Evolutionary conservation across 306 rosid genomes (phyloP).

Genomic region (Glycine tomentella): DNA sequence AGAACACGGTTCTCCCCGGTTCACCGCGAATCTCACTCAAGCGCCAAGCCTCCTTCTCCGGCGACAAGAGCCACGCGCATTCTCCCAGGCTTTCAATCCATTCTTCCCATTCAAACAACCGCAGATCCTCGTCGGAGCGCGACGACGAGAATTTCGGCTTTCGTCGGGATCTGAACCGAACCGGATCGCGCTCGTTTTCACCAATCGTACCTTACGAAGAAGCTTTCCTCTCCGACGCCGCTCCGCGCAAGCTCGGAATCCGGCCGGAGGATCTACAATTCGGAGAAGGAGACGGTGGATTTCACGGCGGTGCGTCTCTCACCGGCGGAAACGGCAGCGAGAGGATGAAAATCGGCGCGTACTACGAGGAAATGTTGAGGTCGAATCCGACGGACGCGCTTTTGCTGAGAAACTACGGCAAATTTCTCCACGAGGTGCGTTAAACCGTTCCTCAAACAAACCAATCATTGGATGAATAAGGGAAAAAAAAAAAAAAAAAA

Average conservation of each 20-base stretch:
- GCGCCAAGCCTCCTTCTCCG: conserved; percentile 50
- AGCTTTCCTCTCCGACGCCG: conserved; percentile 1
- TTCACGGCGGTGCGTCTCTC: background rate
- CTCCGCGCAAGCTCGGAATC: background rate
- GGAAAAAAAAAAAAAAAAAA: background rate
- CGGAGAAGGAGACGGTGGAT: conserved; percentile 45
- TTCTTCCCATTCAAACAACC: conserved; percentile 41
- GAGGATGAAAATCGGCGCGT: conserved; percentile 64
- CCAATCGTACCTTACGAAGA: conserved; percentile 52
- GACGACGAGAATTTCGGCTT: conserved; percentile 14
- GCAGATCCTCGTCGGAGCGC: conserved; percentile 9
- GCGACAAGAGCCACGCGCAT: conserved; percentile 35
- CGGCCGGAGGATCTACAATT: conserved; percentile 42
- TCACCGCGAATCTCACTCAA: conserved; percentile 51
- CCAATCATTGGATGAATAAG: background rate
- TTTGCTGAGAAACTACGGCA: conserved; percentile 80
- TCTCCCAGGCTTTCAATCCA: conserved; percentile 60
- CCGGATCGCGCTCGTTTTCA: conserved; percentile 44
- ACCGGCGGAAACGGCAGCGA: conserved; percentile 57
- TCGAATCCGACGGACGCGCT: conserved; percentile 80
- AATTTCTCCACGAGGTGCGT: conserved; percentile 80
- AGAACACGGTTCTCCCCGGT: conserved; percentile 32
- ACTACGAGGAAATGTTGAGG: conserved; percentile 72
- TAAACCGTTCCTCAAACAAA: background rate
- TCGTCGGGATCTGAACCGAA: conserved; percentile 18